A percentile compares a stretch with the other conserved stretches of the same genome.
phyloP scores from a whole-genome alignment of 2,329 filamentous ascomycete species.

The Lasiodiplodia citricola region DNA sequence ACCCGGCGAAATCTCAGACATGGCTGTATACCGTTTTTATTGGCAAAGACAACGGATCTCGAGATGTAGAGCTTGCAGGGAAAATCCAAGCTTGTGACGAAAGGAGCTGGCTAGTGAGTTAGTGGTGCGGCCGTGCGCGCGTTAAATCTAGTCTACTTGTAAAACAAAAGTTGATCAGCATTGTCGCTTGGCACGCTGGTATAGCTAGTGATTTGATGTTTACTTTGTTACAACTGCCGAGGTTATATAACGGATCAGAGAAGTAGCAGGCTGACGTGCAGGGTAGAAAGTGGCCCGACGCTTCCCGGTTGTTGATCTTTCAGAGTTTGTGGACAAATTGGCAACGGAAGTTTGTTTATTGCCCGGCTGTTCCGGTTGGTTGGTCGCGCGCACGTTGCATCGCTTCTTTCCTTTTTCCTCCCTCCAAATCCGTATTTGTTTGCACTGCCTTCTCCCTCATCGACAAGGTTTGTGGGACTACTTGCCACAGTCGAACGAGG shows the following conservation, averaged over 20 bases:
- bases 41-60: background rate
- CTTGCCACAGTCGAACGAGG: too few species aligned
- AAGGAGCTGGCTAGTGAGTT: background rate
- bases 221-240: background rate
- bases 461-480: too few species aligned
- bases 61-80: background rate
- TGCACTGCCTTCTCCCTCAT: too few species aligned
- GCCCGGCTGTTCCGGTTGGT: conserved; percentile 7
- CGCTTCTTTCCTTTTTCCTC: background rate
- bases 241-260: background rate
- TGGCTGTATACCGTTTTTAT: background rate
- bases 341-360: background rate
- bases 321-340: background rate
- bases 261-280: background rate
- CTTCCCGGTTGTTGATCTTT: background rate
- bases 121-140: background rate
- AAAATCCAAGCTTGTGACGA: background rate
- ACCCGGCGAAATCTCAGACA: background rate
- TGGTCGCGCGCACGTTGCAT: background rate
- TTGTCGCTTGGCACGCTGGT: background rate
- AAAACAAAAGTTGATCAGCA: background rate
- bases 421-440: background rate
- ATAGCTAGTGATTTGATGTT: background rate
- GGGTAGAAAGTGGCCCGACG: background rate
- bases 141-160: background rate